Evolutionary conservation across 768 basidiomycete species (phyloP), one percentile per base, ranked within the genome.

Genomic region (Neoboletus subvelutipes): DNA sequence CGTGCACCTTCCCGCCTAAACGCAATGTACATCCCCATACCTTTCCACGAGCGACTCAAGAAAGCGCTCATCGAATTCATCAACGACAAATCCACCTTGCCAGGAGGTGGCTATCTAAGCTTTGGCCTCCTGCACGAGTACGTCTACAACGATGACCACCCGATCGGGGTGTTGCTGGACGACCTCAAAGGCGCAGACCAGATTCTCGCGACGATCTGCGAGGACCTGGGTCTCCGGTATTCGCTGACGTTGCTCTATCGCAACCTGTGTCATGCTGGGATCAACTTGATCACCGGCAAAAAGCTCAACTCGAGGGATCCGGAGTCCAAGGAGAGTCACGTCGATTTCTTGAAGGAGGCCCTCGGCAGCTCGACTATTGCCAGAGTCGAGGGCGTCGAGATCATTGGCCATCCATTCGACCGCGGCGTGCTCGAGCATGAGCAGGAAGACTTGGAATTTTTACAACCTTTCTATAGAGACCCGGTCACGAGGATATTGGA

Each of bases 51-150:
- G 24, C 20, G 4, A 24, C 20, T 48, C 7, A 54, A 54, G 24
- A 28, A 47, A 24, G 26, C 36, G 17, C 28, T 58, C 6, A 22
- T 43, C 26, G 34, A 45, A 20, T 65, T 73, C 43, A 62, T 73
- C 28, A 47, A 50, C 7, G 63, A 73, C 45, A 59, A 66, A 1
- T 11, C 24, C 1, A 71, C 75, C 40, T 54, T 76, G 28, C 71
- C 71, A 0, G 24, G 58, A 0, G 75, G 76, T 4, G 74, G 73
- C 2, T 58, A 64, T 26, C 52, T 79, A 8, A 75, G 70, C 0
- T 78, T 73, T 40, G 73, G 71, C 1, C 68, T 78, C 11, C 33
- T 59, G 1, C 68, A 76, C 55, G 56, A n/a, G n/a, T n/a, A n/a
- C n/a, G 52, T 34, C 28, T 48, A 22, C 40, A 17, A 15, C n/a